phyloP scores from a whole-genome alignment of 345 rosid species.

The Populus davidiana region DNA sequence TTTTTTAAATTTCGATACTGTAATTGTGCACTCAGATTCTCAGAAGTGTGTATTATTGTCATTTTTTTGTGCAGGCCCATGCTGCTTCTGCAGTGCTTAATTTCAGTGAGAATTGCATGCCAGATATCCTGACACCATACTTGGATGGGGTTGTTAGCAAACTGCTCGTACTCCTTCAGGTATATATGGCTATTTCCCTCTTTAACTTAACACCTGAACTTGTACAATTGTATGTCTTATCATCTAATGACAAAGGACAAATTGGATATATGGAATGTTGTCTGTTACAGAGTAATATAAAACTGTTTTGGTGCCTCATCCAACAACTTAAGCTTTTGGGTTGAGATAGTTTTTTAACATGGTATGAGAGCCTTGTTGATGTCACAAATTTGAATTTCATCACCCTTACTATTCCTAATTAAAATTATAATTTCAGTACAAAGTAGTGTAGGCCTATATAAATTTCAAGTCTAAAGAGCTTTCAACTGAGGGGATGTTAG shows the following conservation, averaged over 20 bases:
- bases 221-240: not conserved
- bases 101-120: conserved; percentile 92
- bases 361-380: no score
- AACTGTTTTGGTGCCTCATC: no score
- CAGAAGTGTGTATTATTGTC: not conserved
- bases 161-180: conserved; percentile 86
- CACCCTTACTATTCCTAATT: no score
- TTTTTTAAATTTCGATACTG: not conserved
- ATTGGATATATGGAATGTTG: not conserved
- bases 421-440: no score
- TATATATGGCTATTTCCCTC: conserved; percentile 20
- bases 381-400: no score
- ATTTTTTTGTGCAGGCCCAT: conserved; percentile 64
- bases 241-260: not conserved
- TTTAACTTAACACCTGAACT: not conserved
- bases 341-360: no score
- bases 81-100: conserved; percentile 99
- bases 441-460: no score
- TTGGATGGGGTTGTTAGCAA: conserved; percentile 89
- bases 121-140: conserved; percentile 79
- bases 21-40: no score
- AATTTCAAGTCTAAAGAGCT: no score
- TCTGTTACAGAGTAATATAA: no score
- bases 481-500: no score
- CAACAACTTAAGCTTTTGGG: no score